Evolutionary conservation across 2,329 filamentous ascomycete species (phyloP), one percentile per base, ranked within the genome.

Genomic region (Pseudocercospora pini-densiflorae): DNA sequence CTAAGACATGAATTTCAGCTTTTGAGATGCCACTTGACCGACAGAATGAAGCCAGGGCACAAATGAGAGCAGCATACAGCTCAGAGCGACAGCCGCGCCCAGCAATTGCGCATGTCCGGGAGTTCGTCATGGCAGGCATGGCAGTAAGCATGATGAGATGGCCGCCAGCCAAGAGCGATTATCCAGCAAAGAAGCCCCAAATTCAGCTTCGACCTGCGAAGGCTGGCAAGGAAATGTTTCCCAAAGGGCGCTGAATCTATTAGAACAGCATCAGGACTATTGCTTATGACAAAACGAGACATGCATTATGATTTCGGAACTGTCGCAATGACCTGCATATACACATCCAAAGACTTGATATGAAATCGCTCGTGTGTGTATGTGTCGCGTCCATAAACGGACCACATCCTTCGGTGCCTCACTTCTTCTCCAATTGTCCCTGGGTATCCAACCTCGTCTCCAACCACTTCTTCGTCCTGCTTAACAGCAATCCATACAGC

Each of bases 401-500:
- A 14, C 33, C 33, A 36, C 33, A 12, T 23, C 47, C 8, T 51
- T 14, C 45, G 24, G 9, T 49, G 9, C 45, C n/a, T 59, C 27
- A n/a, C 27, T 51, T 43, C 54, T 33, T 19, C 54, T 29, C n/a
- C 54, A 21, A 16, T 8, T 29, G 16, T 57, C 59, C 31, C 19
- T 36, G 45, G 43, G 29, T 53, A 36, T 51, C 47, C 19, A 59
- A 58, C 40, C 14, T 60, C 36, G 14, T 49, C 23, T 62, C 12
- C 61, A 36, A 36, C 27, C 33, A 24, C 51, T 36, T 63, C 24
- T 5, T 24, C 54, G 23, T 6, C 36, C 31, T 51, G 55, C 43
- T 49, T 68, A 68, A 33, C 67, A 68, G 58, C 63, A 68, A 14
- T 68, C 66, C 64, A 68, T 66, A 61, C 79, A 82, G 76, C 84